phyloP scores from a whole-genome alignment of 2,329 filamentous ascomycete species.

The Colletotrichum limetticola region DNA sequence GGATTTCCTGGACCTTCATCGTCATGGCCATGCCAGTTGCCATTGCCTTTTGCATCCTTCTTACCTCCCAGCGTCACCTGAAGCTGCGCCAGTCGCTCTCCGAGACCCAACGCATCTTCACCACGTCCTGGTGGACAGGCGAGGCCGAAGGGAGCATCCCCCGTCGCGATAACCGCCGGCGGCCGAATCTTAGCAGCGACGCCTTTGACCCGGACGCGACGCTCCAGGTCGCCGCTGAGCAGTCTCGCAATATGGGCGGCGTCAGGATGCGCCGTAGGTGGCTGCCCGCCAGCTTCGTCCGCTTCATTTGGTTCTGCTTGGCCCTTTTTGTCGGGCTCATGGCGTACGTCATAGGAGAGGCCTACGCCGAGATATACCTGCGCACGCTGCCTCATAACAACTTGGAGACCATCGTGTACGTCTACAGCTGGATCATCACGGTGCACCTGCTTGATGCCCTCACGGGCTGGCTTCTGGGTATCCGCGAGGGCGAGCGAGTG shows the following conservation, averaged over 20 bases:
- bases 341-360: constrained; percentile 75
- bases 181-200: constrained; percentile 48
- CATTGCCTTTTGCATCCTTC: constrained; percentile 72
- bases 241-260: constrained; percentile 34
- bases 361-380: constrained; percentile 76
- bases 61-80: constrained; percentile 72
- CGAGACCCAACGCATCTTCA: constrained; percentile 75
- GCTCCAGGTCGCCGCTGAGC: constrained; percentile 34
- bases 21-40: constrained; percentile 77
- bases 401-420: constrained; percentile 74
- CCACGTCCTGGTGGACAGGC: constrained; percentile 73
- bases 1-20: constrained; percentile 77
- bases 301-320: constrained; percentile 76
- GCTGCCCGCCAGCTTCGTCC: constrained; percentile 74
- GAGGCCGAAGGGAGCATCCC: constrained; percentile 59
- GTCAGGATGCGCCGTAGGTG: constrained; percentile 62
- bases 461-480: constrained; percentile 75
- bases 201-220: constrained; percentile 50
- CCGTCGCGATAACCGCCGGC: constrained; percentile 53
- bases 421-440: constrained; percentile 76
- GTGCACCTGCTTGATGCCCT: constrained; percentile 73
- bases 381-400: constrained; percentile 74
- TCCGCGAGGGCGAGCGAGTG: constrained; percentile 72
- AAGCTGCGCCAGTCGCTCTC: constrained; percentile 69
- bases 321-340: constrained; percentile 71